A percentile compares a stretch with the other conserved stretches of the same genome.
These are phyloP conservation scores for Gonium pectorale DNA, from an alignment of 139 green algal genomes.

Conservation along the genomic window DNA sequence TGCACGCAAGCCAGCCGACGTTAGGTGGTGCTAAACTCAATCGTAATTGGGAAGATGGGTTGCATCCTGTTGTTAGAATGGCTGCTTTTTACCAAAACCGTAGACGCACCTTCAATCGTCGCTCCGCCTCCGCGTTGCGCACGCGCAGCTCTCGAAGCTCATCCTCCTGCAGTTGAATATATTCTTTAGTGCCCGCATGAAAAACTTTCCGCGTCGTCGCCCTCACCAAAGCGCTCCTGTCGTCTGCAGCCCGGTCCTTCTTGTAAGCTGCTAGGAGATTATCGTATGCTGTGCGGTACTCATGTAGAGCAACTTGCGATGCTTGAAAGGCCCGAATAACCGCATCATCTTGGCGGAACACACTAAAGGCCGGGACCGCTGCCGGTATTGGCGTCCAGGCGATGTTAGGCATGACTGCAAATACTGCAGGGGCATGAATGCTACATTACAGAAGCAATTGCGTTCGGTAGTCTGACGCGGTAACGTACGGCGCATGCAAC, in stretches of 20 bases:
- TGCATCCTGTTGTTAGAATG: too few species aligned
- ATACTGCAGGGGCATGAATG: too few species aligned
- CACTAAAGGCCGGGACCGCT: not conserved
- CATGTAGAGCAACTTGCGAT: conserved; percentile 37
- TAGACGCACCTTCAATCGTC: conserved; percentile 27
- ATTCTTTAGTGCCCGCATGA: not conserved
- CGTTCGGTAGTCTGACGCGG: too few species aligned
- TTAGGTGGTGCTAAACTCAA: not conserved
- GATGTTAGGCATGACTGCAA: conserved; percentile 1
- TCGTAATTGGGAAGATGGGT: not conserved
- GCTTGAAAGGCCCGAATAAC: not conserved
- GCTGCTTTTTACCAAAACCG: too few species aligned
- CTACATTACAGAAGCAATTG: too few species aligned
- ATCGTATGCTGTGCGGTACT: conserved; percentile 28
- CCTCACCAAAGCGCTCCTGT: too few species aligned
- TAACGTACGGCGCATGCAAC: too few species aligned
- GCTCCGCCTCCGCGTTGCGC: conserved; percentile 35
- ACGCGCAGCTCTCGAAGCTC: conserved; percentile 1
- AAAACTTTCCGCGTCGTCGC: too few species aligned
- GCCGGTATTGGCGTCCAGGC: conserved; percentile 12
- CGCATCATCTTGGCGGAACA: conserved; percentile 7
- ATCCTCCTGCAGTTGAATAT: conserved; percentile 25
- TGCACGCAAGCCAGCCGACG: conserved; percentile 1
- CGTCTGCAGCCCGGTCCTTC: too few species aligned
- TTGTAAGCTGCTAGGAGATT: not conserved